Conservation (phyloP, 108 stramenopile species). For the Nitzschia palea region DNA sequence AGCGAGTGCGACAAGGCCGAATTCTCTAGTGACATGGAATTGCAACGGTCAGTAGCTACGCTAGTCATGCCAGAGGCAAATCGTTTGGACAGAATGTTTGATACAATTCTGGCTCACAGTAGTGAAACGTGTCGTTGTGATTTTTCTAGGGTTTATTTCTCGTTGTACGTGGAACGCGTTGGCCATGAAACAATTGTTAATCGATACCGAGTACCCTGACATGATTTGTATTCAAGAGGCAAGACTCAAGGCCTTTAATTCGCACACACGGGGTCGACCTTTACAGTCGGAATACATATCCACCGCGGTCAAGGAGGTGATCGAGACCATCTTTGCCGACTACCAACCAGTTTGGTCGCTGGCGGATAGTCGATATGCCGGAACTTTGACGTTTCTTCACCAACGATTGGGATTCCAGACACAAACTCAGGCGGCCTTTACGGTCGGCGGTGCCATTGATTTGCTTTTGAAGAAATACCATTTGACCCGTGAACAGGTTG, state of each 20-base stretch:
- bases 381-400: constrained; percentile 38
- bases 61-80: neutral
- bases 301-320: neutral
- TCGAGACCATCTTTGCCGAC: constrained; percentile 18
- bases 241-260: constrained; percentile 25
- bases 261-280: constrained; percentile 10
- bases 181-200: constrained; percentile 13
- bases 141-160: neutral
- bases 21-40: constrained; percentile 12
- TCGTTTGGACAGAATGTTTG: neutral
- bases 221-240: constrained; percentile 42
- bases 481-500: constrained; percentile 13
- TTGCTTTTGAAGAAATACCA: constrained; percentile 21
- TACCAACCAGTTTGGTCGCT: constrained; percentile 35
- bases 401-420: neutral
- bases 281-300: neutral
- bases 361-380: constrained; percentile 34
- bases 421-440: constrained; percentile 12
- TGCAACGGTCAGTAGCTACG: constrained; percentile 10
- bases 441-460: constrained; percentile 22
- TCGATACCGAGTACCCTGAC: constrained; percentile 24
- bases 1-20: neutral
- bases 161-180: constrained; percentile 8
- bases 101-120: neutral
- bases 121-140: neutral